These are phyloP conservation scores for Camelina hispida DNA, from an alignment of 345 rosid species.

Conservation along the genomic window DNA sequence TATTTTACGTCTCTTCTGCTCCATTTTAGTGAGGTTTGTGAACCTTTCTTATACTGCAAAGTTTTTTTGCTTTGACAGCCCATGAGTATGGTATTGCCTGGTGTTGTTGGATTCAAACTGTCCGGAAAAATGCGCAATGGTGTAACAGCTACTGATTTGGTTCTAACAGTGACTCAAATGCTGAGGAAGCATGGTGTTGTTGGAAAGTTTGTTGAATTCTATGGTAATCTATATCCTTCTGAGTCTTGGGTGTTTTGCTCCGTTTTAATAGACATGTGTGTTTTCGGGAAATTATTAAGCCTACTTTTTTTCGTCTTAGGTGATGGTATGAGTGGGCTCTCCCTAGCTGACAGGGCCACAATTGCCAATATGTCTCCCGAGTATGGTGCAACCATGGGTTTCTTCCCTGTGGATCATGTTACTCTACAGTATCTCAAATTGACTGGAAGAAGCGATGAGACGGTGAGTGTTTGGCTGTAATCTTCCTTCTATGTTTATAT, in stretches of 20 bases:
- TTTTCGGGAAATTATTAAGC: conserved; percentile 15
- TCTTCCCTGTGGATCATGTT: conserved; percentile 99
- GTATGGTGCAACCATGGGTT: conserved; percentile 99
- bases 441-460: conserved; percentile 98
- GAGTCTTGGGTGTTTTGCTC: neutral
- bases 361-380: conserved; percentile 99
- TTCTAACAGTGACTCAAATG: conserved; percentile 95
- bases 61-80: conserved; percentile 59
- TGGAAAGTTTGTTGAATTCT: conserved; percentile 98
- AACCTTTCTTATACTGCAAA: neutral
- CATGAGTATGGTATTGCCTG: conserved; percentile 99
- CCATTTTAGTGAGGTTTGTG: neutral
- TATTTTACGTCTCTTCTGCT: neutral
- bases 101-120: conserved; percentile 97
- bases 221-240: conserved; percentile 60
- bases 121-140: conserved; percentile 84
- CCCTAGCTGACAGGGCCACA: conserved; percentile 98
- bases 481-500: neutral
- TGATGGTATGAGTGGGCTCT: conserved; percentile 87
- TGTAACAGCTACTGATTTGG: conserved; percentile 98
- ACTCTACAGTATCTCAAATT: conserved; percentile 89
- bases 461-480: conserved; percentile 59
- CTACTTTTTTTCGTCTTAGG: conserved; percentile 53
- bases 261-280: conserved; percentile 4
- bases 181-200: conserved; percentile 99